Conservation (phyloP, 164 flowering plant species). For the Magnolia sinica region DNA sequence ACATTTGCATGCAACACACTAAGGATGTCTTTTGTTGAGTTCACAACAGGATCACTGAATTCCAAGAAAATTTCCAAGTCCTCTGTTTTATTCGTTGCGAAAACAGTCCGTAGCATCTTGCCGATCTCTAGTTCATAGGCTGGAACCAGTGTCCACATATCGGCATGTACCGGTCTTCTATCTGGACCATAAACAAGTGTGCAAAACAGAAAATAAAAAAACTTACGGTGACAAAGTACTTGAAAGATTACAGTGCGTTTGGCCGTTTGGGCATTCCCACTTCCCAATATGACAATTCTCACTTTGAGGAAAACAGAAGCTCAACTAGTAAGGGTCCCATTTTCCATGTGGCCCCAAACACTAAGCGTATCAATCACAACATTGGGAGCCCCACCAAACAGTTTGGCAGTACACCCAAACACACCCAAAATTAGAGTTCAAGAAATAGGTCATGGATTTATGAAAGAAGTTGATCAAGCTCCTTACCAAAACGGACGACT, state of each 20-base stretch:
- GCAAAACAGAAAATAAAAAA: neutral
- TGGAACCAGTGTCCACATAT: conserved; percentile 54
- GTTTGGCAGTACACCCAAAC: too few species aligned
- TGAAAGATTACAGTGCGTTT: neutral
- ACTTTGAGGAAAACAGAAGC: too few species aligned
- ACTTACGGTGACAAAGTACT: neutral
- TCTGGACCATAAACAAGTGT: conserved; percentile 26
- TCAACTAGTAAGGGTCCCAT: too few species aligned
- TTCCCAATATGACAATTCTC: neutral
- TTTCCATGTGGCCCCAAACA: too few species aligned
- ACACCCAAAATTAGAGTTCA: too few species aligned
- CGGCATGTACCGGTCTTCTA: conserved; percentile 53
- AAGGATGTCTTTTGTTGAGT: conserved; percentile 44
- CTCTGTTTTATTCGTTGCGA: conserved; percentile 47
- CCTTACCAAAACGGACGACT: conserved; percentile 45
- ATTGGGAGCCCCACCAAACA: too few species aligned
- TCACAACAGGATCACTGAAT: conserved; percentile 41
- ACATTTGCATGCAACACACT: conserved; percentile 31
- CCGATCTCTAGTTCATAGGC: conserved; percentile 40
- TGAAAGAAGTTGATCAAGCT: neutral
- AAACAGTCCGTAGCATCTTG: conserved; percentile 45
- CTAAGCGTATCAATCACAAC: too few species aligned
- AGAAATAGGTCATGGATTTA: too few species aligned
- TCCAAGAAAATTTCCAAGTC: conserved; percentile 50
- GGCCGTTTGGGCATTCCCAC: neutral